Evolutionary conservation across 768 basidiomycete species (phyloP).

Genomic region (Amanita muscaria): DNA sequence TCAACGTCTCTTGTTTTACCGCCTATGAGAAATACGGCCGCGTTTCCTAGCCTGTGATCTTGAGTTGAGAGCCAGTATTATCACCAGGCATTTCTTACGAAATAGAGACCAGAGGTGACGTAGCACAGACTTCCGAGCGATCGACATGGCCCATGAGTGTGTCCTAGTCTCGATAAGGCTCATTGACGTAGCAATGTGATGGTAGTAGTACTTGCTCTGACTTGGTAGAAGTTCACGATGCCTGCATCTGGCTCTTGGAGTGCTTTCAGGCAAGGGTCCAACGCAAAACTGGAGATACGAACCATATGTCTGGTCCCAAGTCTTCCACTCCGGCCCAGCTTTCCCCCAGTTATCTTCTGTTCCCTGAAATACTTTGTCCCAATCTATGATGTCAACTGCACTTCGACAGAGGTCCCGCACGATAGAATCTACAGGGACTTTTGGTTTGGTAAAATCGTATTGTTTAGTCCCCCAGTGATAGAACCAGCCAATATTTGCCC

Average conservation of each 20-base stretch:
- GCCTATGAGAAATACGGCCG: conserved; percentile 86
- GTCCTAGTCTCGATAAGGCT: conserved; percentile 38
- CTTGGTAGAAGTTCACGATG: conserved; percentile 93
- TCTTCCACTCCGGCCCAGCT: conserved; percentile 52
- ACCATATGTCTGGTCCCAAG: conserved; percentile 81
- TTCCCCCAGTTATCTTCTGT: conserved; percentile 41
- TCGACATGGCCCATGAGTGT: conserved; percentile 98
- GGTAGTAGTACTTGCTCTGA: conserved; percentile 33
- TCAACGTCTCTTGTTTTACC: conserved; percentile 66
- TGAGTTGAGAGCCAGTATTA: background rate
- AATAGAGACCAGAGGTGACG: conserved; percentile 87
- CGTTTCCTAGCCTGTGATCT: conserved; percentile 66
- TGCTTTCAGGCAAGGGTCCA: conserved; percentile 5
- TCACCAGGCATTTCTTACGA: conserved; percentile 49
- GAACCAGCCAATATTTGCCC: conserved; percentile 94
- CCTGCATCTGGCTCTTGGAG: conserved; percentile 85
- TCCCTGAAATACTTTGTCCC: conserved; percentile 53
- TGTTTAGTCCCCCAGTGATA: conserved; percentile 98
- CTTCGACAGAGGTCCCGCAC: conserved; percentile 51
- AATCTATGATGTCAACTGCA: conserved; percentile 57
- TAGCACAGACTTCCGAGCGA: conserved; percentile 88
- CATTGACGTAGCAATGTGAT: background rate
- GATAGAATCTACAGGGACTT: conserved; percentile 49
- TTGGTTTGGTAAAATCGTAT: conserved; percentile 78
- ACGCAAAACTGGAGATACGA: conserved; percentile 2